phyloP scores from a whole-genome alignment of 1,139 yeast species.

The Pichia sp. region DNA sequence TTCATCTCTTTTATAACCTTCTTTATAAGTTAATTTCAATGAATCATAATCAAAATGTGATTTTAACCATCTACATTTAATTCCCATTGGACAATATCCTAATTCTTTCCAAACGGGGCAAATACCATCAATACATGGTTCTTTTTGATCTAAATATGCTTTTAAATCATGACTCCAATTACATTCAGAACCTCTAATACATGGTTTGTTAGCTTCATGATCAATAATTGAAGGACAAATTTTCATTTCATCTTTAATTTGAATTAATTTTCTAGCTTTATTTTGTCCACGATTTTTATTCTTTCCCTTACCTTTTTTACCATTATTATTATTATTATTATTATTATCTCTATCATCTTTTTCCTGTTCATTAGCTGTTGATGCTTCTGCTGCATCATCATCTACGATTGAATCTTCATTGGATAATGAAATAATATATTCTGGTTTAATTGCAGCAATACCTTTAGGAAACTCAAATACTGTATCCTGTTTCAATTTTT shows the following conservation, averaged over 20 bases:
- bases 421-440: slow-evolving; percentile 33
- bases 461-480: slow-evolving; percentile 30
- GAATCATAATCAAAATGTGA: slow-evolving; percentile 58
- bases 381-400: slow-evolving; percentile 48
- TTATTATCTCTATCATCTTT: slow-evolving; percentile 27
- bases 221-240: slow-evolving; percentile 60
- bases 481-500: slow-evolving; percentile 1
- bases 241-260: slow-evolving; percentile 54
- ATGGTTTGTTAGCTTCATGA: slow-evolving; percentile 41
- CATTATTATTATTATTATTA: slow-evolving; percentile 29
- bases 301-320: slow-evolving; percentile 14
- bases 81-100: slow-evolving; percentile 89
- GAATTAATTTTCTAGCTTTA: slow-evolving; percentile 75
- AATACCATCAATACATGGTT: slow-evolving; percentile 59
- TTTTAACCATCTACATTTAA: slow-evolving; percentile 84
- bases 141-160: slow-evolving; percentile 58
- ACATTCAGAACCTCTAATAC: slow-evolving; percentile 72
- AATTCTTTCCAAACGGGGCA: slow-evolving; percentile 82
- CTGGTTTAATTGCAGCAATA: slow-evolving; percentile 48
- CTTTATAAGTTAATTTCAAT: slow-evolving; percentile 35
- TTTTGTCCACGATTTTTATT: slow-evolving; percentile 72
- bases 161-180: slow-evolving; percentile 69
- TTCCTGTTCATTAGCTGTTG: slow-evolving; percentile 35
- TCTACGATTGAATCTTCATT: slow-evolving; percentile 11
- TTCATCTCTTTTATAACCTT: slow-evolving; percentile 27